Percentiles rank a stretch among this genome's conserved stretches.
phyloP scores from a whole-genome alignment of 495 filamentous ascomycete genomes.

The Xylona heveae region DNA sequence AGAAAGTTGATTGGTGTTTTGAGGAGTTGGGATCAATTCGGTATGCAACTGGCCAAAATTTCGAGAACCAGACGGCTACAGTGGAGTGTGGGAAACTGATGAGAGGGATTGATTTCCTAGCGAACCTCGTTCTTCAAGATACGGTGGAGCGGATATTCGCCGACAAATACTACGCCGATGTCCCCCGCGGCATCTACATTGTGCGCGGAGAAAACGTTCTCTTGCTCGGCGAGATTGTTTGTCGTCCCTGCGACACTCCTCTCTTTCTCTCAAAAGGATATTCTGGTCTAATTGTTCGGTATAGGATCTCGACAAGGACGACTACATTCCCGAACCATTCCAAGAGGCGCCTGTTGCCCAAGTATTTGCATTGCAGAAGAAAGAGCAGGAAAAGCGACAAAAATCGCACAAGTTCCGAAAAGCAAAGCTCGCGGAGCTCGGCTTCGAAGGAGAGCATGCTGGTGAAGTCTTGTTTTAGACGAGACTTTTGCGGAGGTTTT shows the following conservation, averaged over 20 bases:
- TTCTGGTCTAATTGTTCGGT: not conserved
- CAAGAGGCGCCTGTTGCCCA: slow-evolving; percentile 42
- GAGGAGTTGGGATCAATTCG: slow-evolving; percentile 95
- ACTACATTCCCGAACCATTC: slow-evolving; percentile 54
- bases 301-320: slow-evolving; percentile 82
- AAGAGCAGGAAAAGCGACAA: slow-evolving; percentile 46
- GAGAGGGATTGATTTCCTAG: slow-evolving; percentile 20
- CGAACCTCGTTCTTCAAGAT: slow-evolving; percentile 84
- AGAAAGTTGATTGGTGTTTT: slow-evolving; percentile 82
- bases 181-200: slow-evolving; percentile 63
- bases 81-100: not conserved
- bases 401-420: slow-evolving; percentile 44
- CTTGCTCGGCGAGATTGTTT: slow-evolving; percentile 74
- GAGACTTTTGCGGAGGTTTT: too few species aligned
- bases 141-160: slow-evolving; percentile 74
- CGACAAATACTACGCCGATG: slow-evolving; percentile 51
- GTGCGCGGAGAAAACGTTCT: slow-evolving; percentile 89
- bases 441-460: slow-evolving; percentile 73
- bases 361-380: slow-evolving; percentile 50
- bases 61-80: not conserved
- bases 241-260: slow-evolving; percentile 7
- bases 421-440: slow-evolving; percentile 45
- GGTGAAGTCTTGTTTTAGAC: slow-evolving; percentile 52
- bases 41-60: slow-evolving; percentile 24
- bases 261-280: not conserved